Evolutionary conservation across 306 rosid genomes (phyloP).

Genomic region (Prunus armeniaca): DNA sequence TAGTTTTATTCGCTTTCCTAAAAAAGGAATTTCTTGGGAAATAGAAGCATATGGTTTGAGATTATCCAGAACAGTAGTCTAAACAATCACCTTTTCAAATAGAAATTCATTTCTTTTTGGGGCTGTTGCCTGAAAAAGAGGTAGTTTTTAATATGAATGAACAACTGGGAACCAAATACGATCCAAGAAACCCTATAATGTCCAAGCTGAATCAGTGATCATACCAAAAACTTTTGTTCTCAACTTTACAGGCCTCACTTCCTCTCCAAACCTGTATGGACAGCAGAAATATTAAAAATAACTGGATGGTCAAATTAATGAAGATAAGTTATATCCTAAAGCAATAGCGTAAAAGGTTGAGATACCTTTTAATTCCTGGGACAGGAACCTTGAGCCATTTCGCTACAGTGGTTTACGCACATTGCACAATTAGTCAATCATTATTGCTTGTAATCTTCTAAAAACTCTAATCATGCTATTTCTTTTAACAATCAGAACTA

Average conservation of each 20-base stretch:
- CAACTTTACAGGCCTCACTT: constrained; percentile 97
- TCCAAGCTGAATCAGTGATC: neutral
- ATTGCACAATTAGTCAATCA: constrained; percentile 21
- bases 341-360: constrained; percentile 4
- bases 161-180: neutral
- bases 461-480: neutral
- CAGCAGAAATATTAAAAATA: constrained; percentile 22
- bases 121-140: constrained; percentile 70
- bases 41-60: constrained; percentile 1
- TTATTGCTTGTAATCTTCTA: constrained; percentile 22
- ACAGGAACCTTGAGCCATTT: constrained; percentile 87
- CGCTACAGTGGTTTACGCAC: constrained; percentile 50
- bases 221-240: constrained; percentile 93
- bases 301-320: constrained; percentile 15
- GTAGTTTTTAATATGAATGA: constrained; percentile 15
- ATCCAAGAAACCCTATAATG: constrained; percentile 1
- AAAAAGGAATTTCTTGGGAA: constrained; percentile 15
- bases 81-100: constrained; percentile 72
- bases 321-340: neutral
- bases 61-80: constrained; percentile 13
- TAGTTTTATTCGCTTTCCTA: constrained; percentile 9
- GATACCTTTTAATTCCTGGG: constrained; percentile 80
- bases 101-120: constrained; percentile 94
- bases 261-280: constrained; percentile 88
- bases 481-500: neutral